Evolutionary conservation across 495 filamentous ascomycete species (phyloP).

Genomic region (Aspergillus haitiensis): DNA sequence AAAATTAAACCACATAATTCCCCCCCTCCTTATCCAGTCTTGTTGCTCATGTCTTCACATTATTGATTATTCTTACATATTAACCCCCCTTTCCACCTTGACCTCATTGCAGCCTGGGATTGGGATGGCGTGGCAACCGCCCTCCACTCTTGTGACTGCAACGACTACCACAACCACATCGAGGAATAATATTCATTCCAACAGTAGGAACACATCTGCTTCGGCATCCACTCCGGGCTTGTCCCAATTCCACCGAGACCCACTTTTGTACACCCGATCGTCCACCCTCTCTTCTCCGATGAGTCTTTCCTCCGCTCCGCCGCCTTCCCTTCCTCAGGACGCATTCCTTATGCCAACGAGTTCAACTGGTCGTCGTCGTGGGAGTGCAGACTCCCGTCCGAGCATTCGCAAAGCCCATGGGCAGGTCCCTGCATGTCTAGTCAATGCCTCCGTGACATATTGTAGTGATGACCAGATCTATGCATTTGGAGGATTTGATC

Average conservation of each 20-base stretch:
- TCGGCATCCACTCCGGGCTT: slow-evolving; percentile 18
- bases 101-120: background rate
- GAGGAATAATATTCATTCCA: background rate
- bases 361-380: slow-evolving; percentile 60
- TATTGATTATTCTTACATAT: too few relatives aligned
- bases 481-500: slow-evolving; percentile 98
- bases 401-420: slow-evolving; percentile 78
- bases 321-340: slow-evolving; percentile 50
- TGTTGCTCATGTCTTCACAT: too few relatives aligned
- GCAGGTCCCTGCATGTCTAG: slow-evolving; percentile 87
- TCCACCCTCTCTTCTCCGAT: slow-evolving; percentile 31
- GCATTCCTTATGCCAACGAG: slow-evolving; percentile 86
- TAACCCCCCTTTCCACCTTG: slow-evolving; percentile 4
- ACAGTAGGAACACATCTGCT: slow-evolving; percentile 18
- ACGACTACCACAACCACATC: slow-evolving; percentile 16
- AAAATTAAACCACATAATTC: too few relatives aligned
- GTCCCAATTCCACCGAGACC: slow-evolving; percentile 37
- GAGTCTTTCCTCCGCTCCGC: slow-evolving; percentile 26
- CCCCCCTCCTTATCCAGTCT: too few relatives aligned
- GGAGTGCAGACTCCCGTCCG: slow-evolving; percentile 71
- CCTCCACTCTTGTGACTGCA: slow-evolving; percentile 29
- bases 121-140: slow-evolving; percentile 35
- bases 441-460: slow-evolving; percentile 97
- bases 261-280: slow-evolving; percentile 37
- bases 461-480: slow-evolving; percentile 95